Conservation (phyloP, 208 protist genomes). For the Acanthamoeba royreba region DNA sequence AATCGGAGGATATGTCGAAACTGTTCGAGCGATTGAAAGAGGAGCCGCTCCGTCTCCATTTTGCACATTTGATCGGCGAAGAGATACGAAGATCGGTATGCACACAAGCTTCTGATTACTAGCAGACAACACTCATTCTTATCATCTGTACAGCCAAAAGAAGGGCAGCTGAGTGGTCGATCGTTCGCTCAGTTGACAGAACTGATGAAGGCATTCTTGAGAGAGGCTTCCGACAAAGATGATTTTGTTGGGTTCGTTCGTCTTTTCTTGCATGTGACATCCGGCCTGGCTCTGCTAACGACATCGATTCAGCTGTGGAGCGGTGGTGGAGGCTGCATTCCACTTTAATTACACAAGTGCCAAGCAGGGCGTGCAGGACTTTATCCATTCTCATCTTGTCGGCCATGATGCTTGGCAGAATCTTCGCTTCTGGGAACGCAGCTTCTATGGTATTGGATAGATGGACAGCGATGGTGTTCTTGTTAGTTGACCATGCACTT, state of each 20-base stretch:
- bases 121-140: not conserved
- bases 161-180: not conserved
- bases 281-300: not conserved
- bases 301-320: not conserved
- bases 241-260: not conserved
- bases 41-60: not conserved
- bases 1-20: not conserved
- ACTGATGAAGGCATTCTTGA: not conserved
- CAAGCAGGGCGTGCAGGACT: not conserved
- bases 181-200: not conserved
- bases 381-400: not conserved
- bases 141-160: not conserved
- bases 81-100: not conserved
- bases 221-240: not conserved
- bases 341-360: not conserved
- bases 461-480: not conserved
- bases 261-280: not conserved
- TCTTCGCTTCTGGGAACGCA: not conserved
- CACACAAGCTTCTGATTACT: not conserved
- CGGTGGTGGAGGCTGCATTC: not conserved
- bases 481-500: not conserved
- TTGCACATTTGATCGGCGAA: not conserved
- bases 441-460: conserved; percentile 16
- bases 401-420: conserved; percentile 16
- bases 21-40: not conserved